Conservation (phyloP, 2,329 filamentous ascomycete species). For the Seiridium unicorne region DNA sequence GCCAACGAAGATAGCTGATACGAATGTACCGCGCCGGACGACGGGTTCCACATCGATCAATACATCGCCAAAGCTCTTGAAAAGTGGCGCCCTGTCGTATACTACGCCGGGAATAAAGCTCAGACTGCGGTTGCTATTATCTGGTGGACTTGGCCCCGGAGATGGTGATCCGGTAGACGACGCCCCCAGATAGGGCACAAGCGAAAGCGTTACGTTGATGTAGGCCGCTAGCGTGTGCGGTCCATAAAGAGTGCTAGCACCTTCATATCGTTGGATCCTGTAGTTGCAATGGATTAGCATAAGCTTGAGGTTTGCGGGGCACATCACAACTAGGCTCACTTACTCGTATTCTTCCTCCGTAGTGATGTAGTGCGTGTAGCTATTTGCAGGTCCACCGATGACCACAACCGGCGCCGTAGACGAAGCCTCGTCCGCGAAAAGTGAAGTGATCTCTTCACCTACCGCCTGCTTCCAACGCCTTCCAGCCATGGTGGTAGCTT, state of each 20-base stretch:
- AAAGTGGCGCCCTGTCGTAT: slow-evolving; percentile 64
- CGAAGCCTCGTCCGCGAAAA: slow-evolving; percentile 43
- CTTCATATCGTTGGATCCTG: slow-evolving; percentile 81
- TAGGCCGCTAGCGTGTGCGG: slow-evolving; percentile 82
- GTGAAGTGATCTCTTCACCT: slow-evolving; percentile 43
- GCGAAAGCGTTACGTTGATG: slow-evolving; percentile 73
- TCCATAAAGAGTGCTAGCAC: slow-evolving; percentile 84
- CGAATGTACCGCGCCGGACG: slow-evolving; percentile 56
- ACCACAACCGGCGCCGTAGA: slow-evolving; percentile 65
- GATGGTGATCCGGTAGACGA: slow-evolving; percentile 36
- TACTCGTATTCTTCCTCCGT: slow-evolving; percentile 74
- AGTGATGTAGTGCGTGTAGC: slow-evolving; percentile 80
- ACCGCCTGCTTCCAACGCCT: slow-evolving; percentile 80
- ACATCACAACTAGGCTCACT: slow-evolving; percentile 11
- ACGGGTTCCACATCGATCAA: slow-evolving; percentile 47
- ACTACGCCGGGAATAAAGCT: slow-evolving; percentile 79
- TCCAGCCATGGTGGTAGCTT: slow-evolving; percentile 90
- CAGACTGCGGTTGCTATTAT: slow-evolving; percentile 73
- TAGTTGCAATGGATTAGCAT: background rate
- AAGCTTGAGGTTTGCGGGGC: background rate
- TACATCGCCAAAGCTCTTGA: slow-evolving; percentile 69
- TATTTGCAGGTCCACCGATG: slow-evolving; percentile 85
- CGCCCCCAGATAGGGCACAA: slow-evolving; percentile 64
- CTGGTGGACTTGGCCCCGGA: slow-evolving; percentile 63
- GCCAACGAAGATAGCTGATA: slow-evolving; percentile 72